A percentile compares a stretch with the other conserved stretches of the same genome.
Conservation (phyloP, 1,284 basidiomycete genomes). For the Puccinia triticina region DNA sequence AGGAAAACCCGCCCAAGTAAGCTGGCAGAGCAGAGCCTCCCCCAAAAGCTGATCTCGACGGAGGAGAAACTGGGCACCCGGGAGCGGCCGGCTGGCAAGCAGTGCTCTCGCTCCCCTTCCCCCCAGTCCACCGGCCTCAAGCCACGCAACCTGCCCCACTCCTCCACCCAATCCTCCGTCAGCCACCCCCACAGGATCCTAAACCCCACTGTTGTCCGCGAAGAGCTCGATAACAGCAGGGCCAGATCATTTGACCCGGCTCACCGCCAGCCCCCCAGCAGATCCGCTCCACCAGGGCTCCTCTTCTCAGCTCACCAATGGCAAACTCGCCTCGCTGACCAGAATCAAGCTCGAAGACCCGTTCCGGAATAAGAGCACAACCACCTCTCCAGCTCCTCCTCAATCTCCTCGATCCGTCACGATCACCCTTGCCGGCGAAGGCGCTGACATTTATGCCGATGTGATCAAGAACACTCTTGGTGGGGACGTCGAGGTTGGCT, state of each 20-base stretch:
- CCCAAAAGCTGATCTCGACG: too few relatives aligned
- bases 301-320: too few relatives aligned
- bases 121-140: constrained; percentile 29
- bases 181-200: constrained; percentile 57
- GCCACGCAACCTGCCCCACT: constrained; percentile 43
- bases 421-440: constrained; percentile 97
- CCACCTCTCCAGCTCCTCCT: constrained; percentile 70
- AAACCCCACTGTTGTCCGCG: constrained; percentile 55
- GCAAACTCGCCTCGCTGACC: too few relatives aligned
- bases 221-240: constrained; percentile 9
- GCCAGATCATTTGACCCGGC: background rate
- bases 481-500: constrained; percentile 79
- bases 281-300: too few relatives aligned
- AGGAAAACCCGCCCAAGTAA: constrained; percentile 66
- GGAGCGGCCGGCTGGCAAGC: constrained; percentile 46
- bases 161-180: constrained; percentile 54
- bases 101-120: constrained; percentile 44
- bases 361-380: constrained; percentile 43
- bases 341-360: constrained; percentile 48
- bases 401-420: constrained; percentile 84
- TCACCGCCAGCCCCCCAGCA: constrained; percentile 13
- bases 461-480: constrained; percentile 74
- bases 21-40: constrained; percentile 64
- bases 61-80: too few relatives aligned
- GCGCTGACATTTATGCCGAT: constrained; percentile 91